A percentile compares a stretch with the other conserved stretches of the same genome.
phyloP scores from a whole-genome alignment of 2,329 filamentous ascomycete species.

The Cytospora schulzeri region DNA sequence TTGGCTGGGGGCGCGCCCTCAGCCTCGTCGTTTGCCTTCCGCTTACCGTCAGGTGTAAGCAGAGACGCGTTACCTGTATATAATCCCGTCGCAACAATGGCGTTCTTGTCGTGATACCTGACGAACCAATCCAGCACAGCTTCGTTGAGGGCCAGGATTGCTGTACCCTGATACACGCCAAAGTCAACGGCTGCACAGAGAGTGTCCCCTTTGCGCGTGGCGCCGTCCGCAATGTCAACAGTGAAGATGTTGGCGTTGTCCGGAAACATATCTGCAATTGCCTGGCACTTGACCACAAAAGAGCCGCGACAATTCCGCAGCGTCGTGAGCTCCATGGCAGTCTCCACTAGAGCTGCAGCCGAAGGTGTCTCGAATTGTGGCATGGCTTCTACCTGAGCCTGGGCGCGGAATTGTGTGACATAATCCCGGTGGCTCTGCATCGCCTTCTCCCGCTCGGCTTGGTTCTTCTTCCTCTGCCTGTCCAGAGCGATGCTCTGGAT shows the following conservation, averaged over 20 bases:
- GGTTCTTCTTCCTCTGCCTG: background rate
- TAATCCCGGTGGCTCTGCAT: slow-evolving; percentile 3
- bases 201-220: background rate
- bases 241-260: background rate
- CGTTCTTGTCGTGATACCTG: slow-evolving; percentile 2
- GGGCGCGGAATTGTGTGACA: background rate
- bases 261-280: background rate
- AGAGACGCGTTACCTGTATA: background rate
- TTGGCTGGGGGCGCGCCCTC: background rate
- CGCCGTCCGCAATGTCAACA: background rate
- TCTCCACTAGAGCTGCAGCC: background rate
- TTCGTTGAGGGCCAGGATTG: background rate
- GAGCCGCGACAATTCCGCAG: background rate
- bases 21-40: background rate
- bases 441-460: slow-evolving; percentile 1
- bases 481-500: background rate
- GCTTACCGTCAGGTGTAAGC: background rate
- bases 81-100: background rate
- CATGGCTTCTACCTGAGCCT: background rate
- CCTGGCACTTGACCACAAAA: slow-evolving; percentile 1
- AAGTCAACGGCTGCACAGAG: slow-evolving; percentile 1
- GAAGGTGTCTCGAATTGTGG: background rate
- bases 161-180: slow-evolving; percentile 1
- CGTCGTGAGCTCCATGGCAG: background rate
- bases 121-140: background rate